phyloP scores from a whole-genome alignment of 495 filamentous ascomycete genomes.

The Annulohypoxylon nitens region DNA sequence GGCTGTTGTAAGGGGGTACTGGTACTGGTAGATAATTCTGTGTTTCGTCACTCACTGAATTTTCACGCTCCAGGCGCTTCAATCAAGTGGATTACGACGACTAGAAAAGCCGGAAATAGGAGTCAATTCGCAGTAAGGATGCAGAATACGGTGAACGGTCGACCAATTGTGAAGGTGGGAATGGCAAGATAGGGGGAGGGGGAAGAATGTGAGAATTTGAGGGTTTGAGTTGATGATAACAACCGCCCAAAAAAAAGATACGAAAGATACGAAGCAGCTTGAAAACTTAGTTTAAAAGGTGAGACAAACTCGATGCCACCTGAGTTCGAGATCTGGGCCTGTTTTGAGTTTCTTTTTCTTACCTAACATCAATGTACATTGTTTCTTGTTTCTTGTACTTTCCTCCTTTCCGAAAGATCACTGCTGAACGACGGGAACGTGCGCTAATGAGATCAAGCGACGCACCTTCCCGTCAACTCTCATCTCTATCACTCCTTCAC shows the following conservation, averaged over 20 bases:
- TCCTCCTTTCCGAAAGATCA: conserved; percentile 19
- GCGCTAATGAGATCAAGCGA: conserved; percentile 41
- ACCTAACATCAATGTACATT: conserved; percentile 2
- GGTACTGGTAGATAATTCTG: conserved; percentile 22
- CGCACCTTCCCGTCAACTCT: conserved; percentile 34
- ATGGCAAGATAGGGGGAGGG: conserved; percentile 4
- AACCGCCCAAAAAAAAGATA: conserved; percentile 1
- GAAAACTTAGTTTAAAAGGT: conserved; percentile 43
- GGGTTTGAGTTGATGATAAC: conserved; percentile 18
- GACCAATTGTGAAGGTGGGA: not conserved
- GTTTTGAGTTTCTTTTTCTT: conserved; percentile 23
- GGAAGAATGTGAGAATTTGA: not conserved
- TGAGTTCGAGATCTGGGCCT: conserved; percentile 16
- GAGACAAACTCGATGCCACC: conserved; percentile 38
- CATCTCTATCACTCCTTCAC: not conserved
- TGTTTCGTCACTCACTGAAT: conserved; percentile 1
- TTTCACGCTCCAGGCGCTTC: not conserved
- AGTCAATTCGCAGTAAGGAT: conserved; percentile 29
- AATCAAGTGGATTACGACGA: conserved; percentile 3
- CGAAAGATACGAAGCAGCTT: conserved; percentile 20
- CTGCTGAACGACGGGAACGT: conserved; percentile 30
- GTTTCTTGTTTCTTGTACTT: conserved; percentile 25
- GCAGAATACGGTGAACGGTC: conserved; percentile 12
- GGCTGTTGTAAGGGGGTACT: conserved; percentile 7
- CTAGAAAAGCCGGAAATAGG: conserved; percentile 15